Base-by-base conservation (phyloP, 164 flowering plant species). In the Buxus sempervirens region DNA sequence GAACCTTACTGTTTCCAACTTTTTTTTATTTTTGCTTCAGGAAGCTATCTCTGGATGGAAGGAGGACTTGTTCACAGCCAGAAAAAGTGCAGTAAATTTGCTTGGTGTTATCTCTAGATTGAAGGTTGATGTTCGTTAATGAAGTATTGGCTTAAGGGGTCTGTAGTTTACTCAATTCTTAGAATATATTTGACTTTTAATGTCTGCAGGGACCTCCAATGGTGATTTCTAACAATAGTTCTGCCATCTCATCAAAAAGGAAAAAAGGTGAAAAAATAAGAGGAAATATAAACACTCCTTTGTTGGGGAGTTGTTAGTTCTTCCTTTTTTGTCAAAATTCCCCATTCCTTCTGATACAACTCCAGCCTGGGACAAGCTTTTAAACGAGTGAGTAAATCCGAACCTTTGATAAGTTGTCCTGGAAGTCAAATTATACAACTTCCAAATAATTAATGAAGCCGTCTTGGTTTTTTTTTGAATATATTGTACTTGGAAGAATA, bases 41-140 rank as follows among this genome's bases (percentile, higher is more conserved):
- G 96, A 84, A 73, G 94, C 87, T 77, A 69, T 84, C 62, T 89
- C 90, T 71, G 94, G 94, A 60, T 91, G 90, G 90, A 82, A 82
- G 72, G 92, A 85, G 32, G 93, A 87, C 70, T 73, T 88, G 54
- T 91, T 86, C 65, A 82, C 97, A 5, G 89, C 90, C 72, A 82
- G 97, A 72, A 91, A 89, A 77, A 91, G 94, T 81, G 94, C 94
- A 57, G 74, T 85, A 53, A 89, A 91, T 73, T 84, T 91, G 70
- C 93, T 89, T 72, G 93, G 94, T 74, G 84, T 89, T 71, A 84
- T 91, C 60, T 82, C 97, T 74, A 75, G 84, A 72, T 89, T 90
- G 66, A 90, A 87, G 92, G 94, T 88, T 57, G 60, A 60, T 78
- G 14, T 73, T 53, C 62, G 10, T 20, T 32, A 18, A 6, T 32